phyloP scores from a whole-genome alignment of 371 early-diverging fungal genomes.

The Saksenaea vasiformis region DNA sequence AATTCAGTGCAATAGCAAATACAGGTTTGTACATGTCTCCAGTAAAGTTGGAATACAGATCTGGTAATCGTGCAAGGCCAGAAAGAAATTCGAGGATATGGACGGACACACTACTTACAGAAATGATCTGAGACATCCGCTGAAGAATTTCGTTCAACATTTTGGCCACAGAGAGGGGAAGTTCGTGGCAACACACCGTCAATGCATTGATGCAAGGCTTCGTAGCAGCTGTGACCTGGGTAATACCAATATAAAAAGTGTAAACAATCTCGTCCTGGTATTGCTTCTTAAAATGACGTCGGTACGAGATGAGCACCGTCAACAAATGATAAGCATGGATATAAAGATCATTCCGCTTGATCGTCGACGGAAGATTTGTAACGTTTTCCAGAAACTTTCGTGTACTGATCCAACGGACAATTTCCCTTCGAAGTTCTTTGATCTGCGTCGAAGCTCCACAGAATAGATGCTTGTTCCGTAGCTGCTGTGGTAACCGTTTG shows the following conservation, averaged over 20 bases:
- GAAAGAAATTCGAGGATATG: conserved; percentile 91
- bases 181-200: conserved; percentile 78
- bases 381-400: conserved; percentile 58
- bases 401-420: conserved; percentile 59
- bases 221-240: conserved; percentile 71
- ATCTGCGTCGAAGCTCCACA: conserved; percentile 59
- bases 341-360: conserved; percentile 68
- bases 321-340: conserved; percentile 70
- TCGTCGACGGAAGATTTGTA: conserved; percentile 46
- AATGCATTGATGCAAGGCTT: conserved; percentile 85
- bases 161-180: conserved; percentile 79
- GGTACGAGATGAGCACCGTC: conserved; percentile 74
- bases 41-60: conserved; percentile 80
- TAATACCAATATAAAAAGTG: conserved; percentile 80
- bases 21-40: conserved; percentile 83
- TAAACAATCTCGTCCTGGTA: conserved; percentile 77
- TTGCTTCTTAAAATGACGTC: conserved; percentile 66
- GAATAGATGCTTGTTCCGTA: conserved; percentile 75
- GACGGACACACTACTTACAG: conserved; percentile 77
- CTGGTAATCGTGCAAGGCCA: conserved; percentile 79
- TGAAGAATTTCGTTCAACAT: conserved; percentile 72
- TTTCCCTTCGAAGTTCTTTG: conserved; percentile 46
- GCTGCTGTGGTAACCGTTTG: conserved; percentile 63
- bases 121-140: conserved; percentile 84
- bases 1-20: conserved; percentile 92